A percentile compares a stretch with the other conserved stretches of the same genome.
Conservation (phyloP, 225 moss, liverwort and hornwort species). For the Sphagnum contortum region DNA sequence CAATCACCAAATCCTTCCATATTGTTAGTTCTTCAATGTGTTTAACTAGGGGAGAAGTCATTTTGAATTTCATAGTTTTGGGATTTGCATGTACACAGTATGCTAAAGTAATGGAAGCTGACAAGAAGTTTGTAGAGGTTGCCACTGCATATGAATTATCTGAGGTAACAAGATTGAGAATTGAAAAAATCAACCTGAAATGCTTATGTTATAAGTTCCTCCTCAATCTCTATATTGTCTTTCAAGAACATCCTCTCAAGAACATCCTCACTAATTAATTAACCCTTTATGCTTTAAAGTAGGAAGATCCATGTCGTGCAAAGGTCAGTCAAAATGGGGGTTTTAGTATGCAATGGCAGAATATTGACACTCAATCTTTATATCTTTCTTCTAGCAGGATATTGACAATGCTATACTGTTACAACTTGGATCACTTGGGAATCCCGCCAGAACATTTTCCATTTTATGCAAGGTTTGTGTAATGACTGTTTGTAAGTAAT, state of each 20-base stretch:
- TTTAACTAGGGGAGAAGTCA: too few relatives aligned
- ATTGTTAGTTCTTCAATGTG: too few relatives aligned
- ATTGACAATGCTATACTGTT: slow-evolving; percentile 42
- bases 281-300: too few relatives aligned
- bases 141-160: slow-evolving; percentile 39
- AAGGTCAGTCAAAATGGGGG: too few relatives aligned
- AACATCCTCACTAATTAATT: too few relatives aligned
- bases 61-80: too few relatives aligned
- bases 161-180: slow-evolving; percentile 27
- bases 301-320: too few relatives aligned
- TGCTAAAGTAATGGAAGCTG: slow-evolving; percentile 45
- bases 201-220: not conserved
- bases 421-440: slow-evolving; percentile 43
- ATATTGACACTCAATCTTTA: too few relatives aligned
- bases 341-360: too few relatives aligned
- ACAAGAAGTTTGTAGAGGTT: slow-evolving; percentile 42
- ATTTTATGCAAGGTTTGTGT: slow-evolving; percentile 40
- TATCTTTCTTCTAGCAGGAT: slow-evolving; percentile 24
- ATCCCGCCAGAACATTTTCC: slow-evolving; percentile 42
- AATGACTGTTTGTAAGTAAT: not conserved
- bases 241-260: too few relatives aligned
- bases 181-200: not conserved
- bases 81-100: too few relatives aligned
- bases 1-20: too few relatives aligned
- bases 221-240: not conserved